These are phyloP conservation scores for Petrea volubilis DNA, from an alignment of 257 asterid species.

Conservation along the genomic window DNA sequence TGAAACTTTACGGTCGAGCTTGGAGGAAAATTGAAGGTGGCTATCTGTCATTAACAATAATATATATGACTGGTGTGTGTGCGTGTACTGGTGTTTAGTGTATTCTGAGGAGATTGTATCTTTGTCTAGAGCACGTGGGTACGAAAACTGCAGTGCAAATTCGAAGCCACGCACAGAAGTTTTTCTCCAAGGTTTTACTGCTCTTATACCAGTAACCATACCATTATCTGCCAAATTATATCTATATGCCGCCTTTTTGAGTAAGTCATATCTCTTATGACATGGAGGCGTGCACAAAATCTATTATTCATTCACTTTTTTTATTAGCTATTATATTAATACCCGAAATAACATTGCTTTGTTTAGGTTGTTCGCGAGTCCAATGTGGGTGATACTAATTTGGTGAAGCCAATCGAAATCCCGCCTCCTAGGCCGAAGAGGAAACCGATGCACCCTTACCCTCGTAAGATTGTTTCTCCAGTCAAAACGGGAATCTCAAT, in stretches of 20 bases:
- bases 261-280: conserved; percentile 56
- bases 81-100: not conserved
- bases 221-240: conserved; percentile 44
- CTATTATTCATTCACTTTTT: not conserved
- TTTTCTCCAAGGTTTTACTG: conserved; percentile 86
- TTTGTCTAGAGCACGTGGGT: conserved; percentile 78
- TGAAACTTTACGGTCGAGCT: conserved; percentile 87
- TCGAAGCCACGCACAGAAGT: conserved; percentile 98
- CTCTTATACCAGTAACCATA: conserved; percentile 42
- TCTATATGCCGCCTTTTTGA: conserved; percentile 42
- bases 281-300: conserved; percentile 42
- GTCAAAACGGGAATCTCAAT: conserved; percentile 32
- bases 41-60: not conserved
- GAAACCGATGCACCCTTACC: conserved; percentile 95
- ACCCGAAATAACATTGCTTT: not conserved
- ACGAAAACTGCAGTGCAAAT: conserved; percentile 96
- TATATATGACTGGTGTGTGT: not conserved
- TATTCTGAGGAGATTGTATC: conserved; percentile 4
- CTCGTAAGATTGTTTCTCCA: conserved; percentile 64
- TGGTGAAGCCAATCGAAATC: conserved; percentile 68
- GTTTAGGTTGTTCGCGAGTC: conserved; percentile 78
- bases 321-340: conserved; percentile 2
- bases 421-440: conserved; percentile 99
- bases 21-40: conserved; percentile 96
- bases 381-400: conserved; percentile 42